phyloP scores from a whole-genome alignment of 306 rosid species.

The Trifolium dubium region DNA sequence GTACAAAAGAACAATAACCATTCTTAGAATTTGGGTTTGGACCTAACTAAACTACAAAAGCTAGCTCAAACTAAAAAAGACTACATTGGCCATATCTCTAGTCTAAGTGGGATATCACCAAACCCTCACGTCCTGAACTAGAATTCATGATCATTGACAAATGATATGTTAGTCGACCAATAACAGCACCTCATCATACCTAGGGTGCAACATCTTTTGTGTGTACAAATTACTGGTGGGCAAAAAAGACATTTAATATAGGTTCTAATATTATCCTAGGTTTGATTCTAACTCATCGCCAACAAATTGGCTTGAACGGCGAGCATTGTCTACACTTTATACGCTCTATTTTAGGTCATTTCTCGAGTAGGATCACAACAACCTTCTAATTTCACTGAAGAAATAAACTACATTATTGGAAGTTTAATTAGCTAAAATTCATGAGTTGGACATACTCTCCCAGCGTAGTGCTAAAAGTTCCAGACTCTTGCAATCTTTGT shows the following conservation, averaged over 20 bases:
- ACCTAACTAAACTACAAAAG: not conserved
- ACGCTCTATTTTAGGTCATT: conserved; percentile 1
- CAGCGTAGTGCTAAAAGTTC: conserved; percentile 72
- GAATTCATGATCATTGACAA: not conserved
- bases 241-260: not conserved
- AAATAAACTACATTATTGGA: conserved; percentile 12
- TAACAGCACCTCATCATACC: not conserved
- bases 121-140: not conserved
- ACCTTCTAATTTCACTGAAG: conserved; percentile 17
- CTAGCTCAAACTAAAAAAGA: not conserved
- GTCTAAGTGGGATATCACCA: not conserved
- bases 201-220: not conserved
- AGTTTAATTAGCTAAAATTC: conserved; percentile 3
- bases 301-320: not conserved
- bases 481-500: conserved; percentile 79
- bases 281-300: not conserved
- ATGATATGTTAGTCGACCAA: not conserved
- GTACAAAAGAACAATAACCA: conserved; percentile 5
- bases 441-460: conserved; percentile 71
- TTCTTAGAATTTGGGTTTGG: conserved; percentile 1
- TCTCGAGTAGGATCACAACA: not conserved
- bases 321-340: not conserved
- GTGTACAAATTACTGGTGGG: not conserved
- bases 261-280: not conserved
- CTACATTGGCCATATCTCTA: conserved; percentile 3